Evolutionary conservation across 2,329 filamentous ascomycete genomes (phyloP).

Genomic region (Hysterium pulicare): DNA sequence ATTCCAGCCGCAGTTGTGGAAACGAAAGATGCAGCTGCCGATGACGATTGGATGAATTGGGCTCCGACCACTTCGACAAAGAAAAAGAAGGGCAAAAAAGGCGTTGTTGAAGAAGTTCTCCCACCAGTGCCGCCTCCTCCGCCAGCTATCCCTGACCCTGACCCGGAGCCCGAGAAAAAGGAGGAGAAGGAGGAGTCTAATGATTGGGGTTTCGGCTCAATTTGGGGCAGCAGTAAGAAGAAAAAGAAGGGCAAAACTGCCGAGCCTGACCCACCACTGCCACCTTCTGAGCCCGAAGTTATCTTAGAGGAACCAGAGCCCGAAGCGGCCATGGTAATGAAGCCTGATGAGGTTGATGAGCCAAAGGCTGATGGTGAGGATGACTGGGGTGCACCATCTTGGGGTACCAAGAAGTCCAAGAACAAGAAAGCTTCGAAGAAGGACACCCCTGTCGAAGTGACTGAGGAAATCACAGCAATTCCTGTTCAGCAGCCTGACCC

Average conservation of each 20-base stretch:
- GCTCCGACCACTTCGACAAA: slow-evolving; percentile 27
- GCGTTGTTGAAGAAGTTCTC: slow-evolving; percentile 29
- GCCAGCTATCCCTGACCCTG: slow-evolving; percentile 16
- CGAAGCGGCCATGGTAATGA: slow-evolving; percentile 30
- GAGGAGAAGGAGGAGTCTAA: slow-evolving; percentile 29
- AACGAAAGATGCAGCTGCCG: slow-evolving; percentile 22
- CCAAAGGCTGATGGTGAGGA: slow-evolving; percentile 50
- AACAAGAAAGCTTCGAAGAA: slow-evolving; percentile 35
- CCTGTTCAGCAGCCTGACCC: slow-evolving; percentile 43
- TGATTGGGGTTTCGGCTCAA: slow-evolving; percentile 34
- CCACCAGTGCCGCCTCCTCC: slow-evolving; percentile 13
- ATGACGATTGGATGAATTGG: slow-evolving; percentile 37
- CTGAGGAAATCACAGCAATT: slow-evolving; percentile 37
- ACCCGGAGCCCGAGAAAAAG: slow-evolving; percentile 25
- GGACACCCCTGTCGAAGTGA: slow-evolving; percentile 37
- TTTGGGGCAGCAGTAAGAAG: slow-evolving; percentile 42
- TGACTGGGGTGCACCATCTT: slow-evolving; percentile 57
- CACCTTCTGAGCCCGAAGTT: slow-evolving; percentile 2
- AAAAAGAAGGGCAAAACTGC: slow-evolving; percentile 43
- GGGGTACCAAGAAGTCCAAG: slow-evolving; percentile 44
- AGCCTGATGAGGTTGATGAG: slow-evolving; percentile 50
- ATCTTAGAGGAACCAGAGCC: slow-evolving; percentile 17
- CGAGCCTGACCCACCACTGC: slow-evolving; percentile 32
- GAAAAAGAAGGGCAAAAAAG: slow-evolving; percentile 52
- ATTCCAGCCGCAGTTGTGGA: slow-evolving; percentile 13